Evolutionary conservation across 2,329 filamentous ascomycete species (phyloP), one percentile per base, ranked within the genome.

Genomic region (Talaromyces atroroseus): DNA sequence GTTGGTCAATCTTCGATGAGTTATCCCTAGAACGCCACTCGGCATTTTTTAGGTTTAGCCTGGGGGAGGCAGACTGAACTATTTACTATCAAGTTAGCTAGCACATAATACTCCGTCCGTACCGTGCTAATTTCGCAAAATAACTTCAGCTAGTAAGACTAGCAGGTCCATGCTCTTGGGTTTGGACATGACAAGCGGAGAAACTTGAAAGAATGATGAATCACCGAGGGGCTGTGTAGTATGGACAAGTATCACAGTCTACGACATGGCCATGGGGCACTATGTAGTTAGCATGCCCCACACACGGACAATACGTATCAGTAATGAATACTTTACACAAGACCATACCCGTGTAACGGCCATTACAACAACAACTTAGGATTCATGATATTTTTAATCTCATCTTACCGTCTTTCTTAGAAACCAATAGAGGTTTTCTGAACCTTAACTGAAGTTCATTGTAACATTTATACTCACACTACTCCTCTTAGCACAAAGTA

Each of bases 91-190:
- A 14, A 36, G 32, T 36, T 36, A 40, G 36, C n/a, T 7, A 40
- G n/a, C 36, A 7, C 36, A 40, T 40, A 4, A 40, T 40, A 40
- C 32, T 36, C 32, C 32, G 32, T 36, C 14, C 32, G 14, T 36
- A 36, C 12, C 14, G 12, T 36, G 32, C 32, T 36, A 36, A 36
- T 14, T 16, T 36, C 32, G 14, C 32, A 51, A 26, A 38, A 40
- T 51, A 51, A 51, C 49, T 42, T 51, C 34, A 42, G 49, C 36
- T 51, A 51, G 5, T 40, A 40, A 29, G 26, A n/a, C n/a, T 18
- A 8, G 36, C 36, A 2, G 32, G 36, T 7, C 36, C 36, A 20
- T 40, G n/a, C 36, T 40, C 16, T 40, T 40, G 36, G 36, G 36
- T 16, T 42, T 29, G 11, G 23, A 42, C 34, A 20, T 1, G 18